Evolutionary conservation across 768 basidiomycete genomes (phyloP).

Genomic region (Mycena metata): DNA sequence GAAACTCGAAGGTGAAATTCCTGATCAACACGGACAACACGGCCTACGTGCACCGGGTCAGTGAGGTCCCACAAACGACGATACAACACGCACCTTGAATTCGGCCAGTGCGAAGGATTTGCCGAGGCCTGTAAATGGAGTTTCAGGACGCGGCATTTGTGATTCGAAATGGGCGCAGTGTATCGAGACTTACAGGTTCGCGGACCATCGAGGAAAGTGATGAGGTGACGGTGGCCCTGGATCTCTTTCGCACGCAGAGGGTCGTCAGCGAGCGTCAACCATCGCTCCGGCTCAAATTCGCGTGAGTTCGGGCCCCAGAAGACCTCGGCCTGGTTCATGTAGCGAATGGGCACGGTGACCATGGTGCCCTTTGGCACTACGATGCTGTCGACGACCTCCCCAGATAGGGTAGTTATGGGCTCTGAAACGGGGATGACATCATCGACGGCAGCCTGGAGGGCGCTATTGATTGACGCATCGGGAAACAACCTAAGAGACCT

Average conservation of each 20-base stretch:
- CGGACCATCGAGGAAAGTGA: constrained; percentile 61
- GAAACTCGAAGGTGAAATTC: constrained; percentile 45
- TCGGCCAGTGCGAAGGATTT: constrained; percentile 57
- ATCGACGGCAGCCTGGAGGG: constrained; percentile 51
- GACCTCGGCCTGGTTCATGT: constrained; percentile 55
- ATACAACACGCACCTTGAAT: constrained; percentile 28
- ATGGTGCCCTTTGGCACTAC: constrained; percentile 54
- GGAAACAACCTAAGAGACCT: background rate
- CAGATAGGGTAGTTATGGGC: constrained; percentile 48
- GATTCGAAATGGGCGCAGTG: no score
- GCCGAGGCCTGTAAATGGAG: constrained; percentile 44
- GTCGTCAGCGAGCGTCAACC: constrained; percentile 50
- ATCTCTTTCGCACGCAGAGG: constrained; percentile 47
- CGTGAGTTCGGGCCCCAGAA: constrained; percentile 62
- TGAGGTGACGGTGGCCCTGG: constrained; percentile 54
- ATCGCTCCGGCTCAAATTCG: constrained; percentile 59
- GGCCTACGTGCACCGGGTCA: constrained; percentile 26
- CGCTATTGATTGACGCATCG: background rate
- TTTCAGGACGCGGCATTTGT: no score
- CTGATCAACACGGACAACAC: constrained; percentile 49
- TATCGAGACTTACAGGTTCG: constrained; percentile 48
- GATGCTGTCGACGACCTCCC: constrained; percentile 48
- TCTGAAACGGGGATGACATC: constrained; percentile 53
- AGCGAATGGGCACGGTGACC: constrained; percentile 56
- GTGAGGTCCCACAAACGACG: background rate